Percentiles rank a stretch among this genome's conserved stretches.
These are phyloP conservation scores for Coemansia sp. DNA, from an alignment of 192 early-diverging fungal genomes.

Conservation along the genomic window DNA sequence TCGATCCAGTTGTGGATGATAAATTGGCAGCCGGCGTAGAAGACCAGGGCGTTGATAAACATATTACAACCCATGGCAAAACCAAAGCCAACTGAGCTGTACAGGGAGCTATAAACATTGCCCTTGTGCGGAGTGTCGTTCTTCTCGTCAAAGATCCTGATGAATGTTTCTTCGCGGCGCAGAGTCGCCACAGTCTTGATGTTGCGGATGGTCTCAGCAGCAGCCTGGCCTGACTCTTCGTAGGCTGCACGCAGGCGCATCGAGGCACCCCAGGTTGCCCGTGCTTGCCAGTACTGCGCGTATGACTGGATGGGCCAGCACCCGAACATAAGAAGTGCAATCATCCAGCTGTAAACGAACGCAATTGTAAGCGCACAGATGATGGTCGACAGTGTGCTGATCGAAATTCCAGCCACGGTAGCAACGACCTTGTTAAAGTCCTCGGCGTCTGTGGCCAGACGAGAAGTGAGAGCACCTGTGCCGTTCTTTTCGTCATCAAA, in stretches of 20 bases:
- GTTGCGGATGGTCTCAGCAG: constrained; percentile 77
- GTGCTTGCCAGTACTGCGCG: constrained; percentile 63
- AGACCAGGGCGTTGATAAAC: constrained; percentile 60
- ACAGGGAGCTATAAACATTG: constrained; percentile 24
- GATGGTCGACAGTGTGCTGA: constrained; percentile 24
- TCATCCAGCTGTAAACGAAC: constrained; percentile 57
- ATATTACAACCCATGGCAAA: constrained; percentile 56
- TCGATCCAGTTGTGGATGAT: constrained; percentile 53
- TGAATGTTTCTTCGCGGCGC: constrained; percentile 59
- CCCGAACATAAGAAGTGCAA: constrained; percentile 63
- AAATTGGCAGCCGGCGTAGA: constrained; percentile 57
- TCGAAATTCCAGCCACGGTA: constrained; percentile 13
- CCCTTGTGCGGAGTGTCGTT: constrained; percentile 44
- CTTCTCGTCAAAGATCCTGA: constrained; percentile 41
- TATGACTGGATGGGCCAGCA: constrained; percentile 64
- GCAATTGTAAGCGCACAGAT: constrained; percentile 44
- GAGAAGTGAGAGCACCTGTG: constrained; percentile 66
- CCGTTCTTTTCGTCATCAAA: constrained; percentile 70
- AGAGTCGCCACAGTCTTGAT: constrained; percentile 79
- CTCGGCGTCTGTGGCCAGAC: constrained; percentile 68
- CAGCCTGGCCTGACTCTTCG: constrained; percentile 62
- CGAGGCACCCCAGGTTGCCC: constrained; percentile 41
- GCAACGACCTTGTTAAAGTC: constrained; percentile 44
- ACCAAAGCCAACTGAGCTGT: constrained; percentile 52
- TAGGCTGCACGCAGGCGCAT: constrained; percentile 61